Conservation (phyloP, 2,329 filamentous ascomycete species). For the Sclerotinia subarctica region DNA sequence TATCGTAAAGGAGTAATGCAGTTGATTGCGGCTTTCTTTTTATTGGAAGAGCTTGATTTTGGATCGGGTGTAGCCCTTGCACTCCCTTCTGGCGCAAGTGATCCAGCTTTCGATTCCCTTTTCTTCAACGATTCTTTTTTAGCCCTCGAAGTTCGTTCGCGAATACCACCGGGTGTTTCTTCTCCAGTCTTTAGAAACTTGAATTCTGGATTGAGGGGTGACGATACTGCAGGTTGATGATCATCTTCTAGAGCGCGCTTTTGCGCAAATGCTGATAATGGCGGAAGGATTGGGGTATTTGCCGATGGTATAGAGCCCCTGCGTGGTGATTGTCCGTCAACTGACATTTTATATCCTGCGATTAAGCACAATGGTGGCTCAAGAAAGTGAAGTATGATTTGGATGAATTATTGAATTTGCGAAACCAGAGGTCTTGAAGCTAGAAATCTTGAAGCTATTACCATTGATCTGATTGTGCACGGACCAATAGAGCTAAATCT, state of each 20-base stretch:
- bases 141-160: slow-evolving; percentile 43
- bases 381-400: neutral
- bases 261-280: slow-evolving; percentile 52
- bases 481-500: neutral
- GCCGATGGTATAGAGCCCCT: slow-evolving; percentile 14
- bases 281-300: slow-evolving; percentile 41
- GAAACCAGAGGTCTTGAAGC: slow-evolving; percentile 5
- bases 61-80: slow-evolving; percentile 57
- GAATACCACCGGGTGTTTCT: slow-evolving; percentile 32
- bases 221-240: slow-evolving; percentile 68
- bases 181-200: slow-evolving; percentile 43
- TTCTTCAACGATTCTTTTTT: slow-evolving; percentile 70
- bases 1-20: slow-evolving; percentile 54
- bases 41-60: slow-evolving; percentile 39
- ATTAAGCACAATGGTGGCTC: neutral
- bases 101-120: slow-evolving; percentile 57
- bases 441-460: slow-evolving; percentile 10
- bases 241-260: slow-evolving; percentile 67
- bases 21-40: slow-evolving; percentile 40
- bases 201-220: slow-evolving; percentile 68
- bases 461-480: neutral
- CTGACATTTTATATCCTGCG: slow-evolving; percentile 9
- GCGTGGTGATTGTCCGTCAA: slow-evolving; percentile 17
- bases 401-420: slow-evolving; percentile 1
- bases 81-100: slow-evolving; percentile 46